Percentiles rank a stretch among this genome's conserved stretches.
These are phyloP conservation scores for Eutrema heterophyllum DNA, from an alignment of 345 rosid species.

Conservation along the genomic window DNA sequence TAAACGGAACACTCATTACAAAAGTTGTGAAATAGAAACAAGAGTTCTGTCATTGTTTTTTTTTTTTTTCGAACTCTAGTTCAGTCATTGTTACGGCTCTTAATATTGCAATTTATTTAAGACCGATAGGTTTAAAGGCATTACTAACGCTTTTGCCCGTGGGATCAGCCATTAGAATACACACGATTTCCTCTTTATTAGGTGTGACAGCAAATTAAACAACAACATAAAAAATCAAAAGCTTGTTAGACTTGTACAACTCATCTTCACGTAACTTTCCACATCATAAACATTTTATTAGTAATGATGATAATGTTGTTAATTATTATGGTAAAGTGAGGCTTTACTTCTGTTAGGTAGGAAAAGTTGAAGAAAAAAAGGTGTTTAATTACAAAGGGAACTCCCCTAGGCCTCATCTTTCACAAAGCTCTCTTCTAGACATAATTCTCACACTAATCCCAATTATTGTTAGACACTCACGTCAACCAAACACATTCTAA, in stretches of 20 bases:
- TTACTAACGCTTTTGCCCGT: not conserved
- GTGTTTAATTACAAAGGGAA: not conserved
- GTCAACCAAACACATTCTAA: not conserved
- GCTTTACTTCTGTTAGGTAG: not conserved
- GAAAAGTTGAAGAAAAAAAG: not conserved
- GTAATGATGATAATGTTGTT: not conserved
- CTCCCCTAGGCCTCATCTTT: not conserved
- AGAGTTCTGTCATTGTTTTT: no score
- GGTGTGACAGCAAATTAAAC: slow-evolving; percentile 11
- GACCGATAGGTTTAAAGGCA: not conserved
- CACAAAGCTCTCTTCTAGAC: not conserved
- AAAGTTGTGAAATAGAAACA: not conserved
- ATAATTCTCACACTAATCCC: not conserved
- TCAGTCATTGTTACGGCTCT: slow-evolving; percentile 10
- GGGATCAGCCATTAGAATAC: not conserved
- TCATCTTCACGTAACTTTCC: slow-evolving; percentile 8
- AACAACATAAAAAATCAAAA: not conserved
- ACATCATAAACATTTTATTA: not conserved
- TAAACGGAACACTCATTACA: not conserved
- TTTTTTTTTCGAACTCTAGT: no score
- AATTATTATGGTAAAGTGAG: not conserved
- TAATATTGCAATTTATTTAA: not conserved
- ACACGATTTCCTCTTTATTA: slow-evolving; percentile 6
- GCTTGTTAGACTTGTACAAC: not conserved
- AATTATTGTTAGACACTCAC: not conserved